These are phyloP conservation scores for Pseudogymnoascus sp. DNA, from an alignment of 2,329 filamentous ascomycete genomes.

Conservation along the genomic window DNA sequence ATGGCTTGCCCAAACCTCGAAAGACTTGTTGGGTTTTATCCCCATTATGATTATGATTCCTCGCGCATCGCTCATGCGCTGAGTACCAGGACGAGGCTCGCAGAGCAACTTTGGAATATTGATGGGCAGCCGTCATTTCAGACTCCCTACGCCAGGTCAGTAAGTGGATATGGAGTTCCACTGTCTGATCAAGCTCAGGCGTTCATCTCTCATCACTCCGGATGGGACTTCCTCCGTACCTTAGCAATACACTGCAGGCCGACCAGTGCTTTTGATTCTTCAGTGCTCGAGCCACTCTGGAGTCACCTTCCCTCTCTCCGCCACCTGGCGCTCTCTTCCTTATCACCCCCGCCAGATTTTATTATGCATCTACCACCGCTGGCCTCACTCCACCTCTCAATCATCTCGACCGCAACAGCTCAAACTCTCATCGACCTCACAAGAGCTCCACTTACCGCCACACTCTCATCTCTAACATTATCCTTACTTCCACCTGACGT, in stretches of 20 bases:
- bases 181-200: conserved; percentile 35
- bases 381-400: conserved; percentile 45
- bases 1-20: conserved; percentile 62
- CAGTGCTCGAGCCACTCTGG: conserved; percentile 45
- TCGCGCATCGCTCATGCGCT: conserved; percentile 52
- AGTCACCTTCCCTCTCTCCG: conserved; percentile 46
- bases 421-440: conserved; percentile 51
- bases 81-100: conserved; percentile 48
- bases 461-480: conserved; percentile 40
- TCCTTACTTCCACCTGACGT: conserved; percentile 45
- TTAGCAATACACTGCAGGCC: conserved; percentile 53
- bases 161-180: conserved; percentile 32
- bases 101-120: conserved; percentile 54
- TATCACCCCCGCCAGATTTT: conserved; percentile 36
- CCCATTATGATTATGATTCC: conserved; percentile 49
- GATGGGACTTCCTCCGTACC: conserved; percentile 49
- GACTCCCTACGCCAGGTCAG: conserved; percentile 12
- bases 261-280: conserved; percentile 46
- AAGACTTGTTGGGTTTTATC: conserved; percentile 47
- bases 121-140: conserved; percentile 10
- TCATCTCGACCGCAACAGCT: conserved; percentile 45
- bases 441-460: conserved; percentile 48
- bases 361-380: conserved; percentile 46
- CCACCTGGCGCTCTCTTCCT: conserved; percentile 51
- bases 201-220: conserved; percentile 45